phyloP scores from a whole-genome alignment of 2,329 filamentous ascomycete genomes.

The Chaetothyriales sp. region DNA sequence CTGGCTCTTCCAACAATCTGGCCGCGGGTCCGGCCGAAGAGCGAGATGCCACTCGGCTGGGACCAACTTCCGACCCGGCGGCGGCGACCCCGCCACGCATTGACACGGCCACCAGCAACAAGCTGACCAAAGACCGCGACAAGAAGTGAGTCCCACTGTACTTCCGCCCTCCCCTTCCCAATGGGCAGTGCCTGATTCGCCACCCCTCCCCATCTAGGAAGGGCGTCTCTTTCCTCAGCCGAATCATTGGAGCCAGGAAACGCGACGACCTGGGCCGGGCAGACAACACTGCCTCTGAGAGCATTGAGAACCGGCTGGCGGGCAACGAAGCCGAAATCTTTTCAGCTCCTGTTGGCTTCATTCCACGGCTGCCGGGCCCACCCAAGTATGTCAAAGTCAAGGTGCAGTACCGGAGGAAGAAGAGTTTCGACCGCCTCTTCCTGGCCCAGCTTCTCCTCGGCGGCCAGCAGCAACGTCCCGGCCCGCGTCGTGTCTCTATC shows the following conservation, averaged over 20 bases:
- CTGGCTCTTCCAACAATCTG: neutral
- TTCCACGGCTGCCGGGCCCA: conserved; percentile 75
- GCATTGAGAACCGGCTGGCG: conserved; percentile 57
- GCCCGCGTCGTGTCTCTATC: conserved; percentile 20
- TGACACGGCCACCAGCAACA: conserved; percentile 24
- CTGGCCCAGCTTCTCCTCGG: conserved; percentile 77
- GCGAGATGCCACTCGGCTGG: conserved; percentile 16
- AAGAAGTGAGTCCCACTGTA: conserved; percentile 45
- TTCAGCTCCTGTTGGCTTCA: conserved; percentile 65
- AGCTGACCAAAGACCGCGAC: conserved; percentile 45
- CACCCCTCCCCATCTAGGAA: conserved; percentile 55
- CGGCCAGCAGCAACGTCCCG: conserved; percentile 30
- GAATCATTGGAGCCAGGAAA: conserved; percentile 65
- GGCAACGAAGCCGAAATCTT: conserved; percentile 75
- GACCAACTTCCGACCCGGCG: conserved; percentile 21
- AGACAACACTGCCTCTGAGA: conserved; percentile 52
- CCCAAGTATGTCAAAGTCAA: conserved; percentile 82
- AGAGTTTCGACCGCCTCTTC: conserved; percentile 77
- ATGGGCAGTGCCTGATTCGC: neutral
- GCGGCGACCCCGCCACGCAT: conserved; percentile 9
- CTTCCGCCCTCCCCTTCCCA: neutral
- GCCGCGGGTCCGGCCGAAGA: neutral
- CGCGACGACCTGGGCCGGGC: conserved; percentile 37
- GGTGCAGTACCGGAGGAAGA: conserved; percentile 63
- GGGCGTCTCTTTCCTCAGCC: conserved; percentile 77